Evolutionary conservation across 495 filamentous ascomycete species (phyloP).

Genomic region (Penicillium cosmopolitanum): DNA sequence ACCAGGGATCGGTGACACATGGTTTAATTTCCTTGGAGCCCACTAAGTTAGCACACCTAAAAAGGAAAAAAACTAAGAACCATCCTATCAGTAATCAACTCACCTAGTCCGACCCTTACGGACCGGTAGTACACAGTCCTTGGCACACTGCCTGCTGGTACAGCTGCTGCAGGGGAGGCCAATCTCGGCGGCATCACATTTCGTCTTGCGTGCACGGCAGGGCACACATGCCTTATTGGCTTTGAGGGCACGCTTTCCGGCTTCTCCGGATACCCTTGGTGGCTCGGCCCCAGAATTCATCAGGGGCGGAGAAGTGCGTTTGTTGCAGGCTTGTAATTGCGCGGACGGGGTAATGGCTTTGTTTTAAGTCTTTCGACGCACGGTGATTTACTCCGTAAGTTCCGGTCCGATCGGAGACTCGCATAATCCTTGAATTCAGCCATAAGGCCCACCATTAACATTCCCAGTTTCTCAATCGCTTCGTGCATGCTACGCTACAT

Average conservation of each 20-base stretch:
- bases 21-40: not conserved
- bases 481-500: too few species aligned
- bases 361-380: not conserved
- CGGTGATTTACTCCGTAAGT: not conserved
- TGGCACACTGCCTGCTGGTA: slow-evolving; percentile 7
- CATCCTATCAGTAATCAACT: not conserved
- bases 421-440: not conserved
- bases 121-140: slow-evolving; percentile 4
- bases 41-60: not conserved
- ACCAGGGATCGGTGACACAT: not conserved
- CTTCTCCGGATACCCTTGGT: not conserved
- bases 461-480: too few species aligned
- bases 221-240: slow-evolving; percentile 1
- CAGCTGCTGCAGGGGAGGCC: slow-evolving; percentile 6
- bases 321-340: not conserved
- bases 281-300: not conserved
- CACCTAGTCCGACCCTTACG: not conserved
- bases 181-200: not conserved
- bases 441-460: too few species aligned
- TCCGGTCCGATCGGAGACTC: slow-evolving; percentile 2
- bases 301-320: not conserved
- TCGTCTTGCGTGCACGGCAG: slow-evolving; percentile 3
- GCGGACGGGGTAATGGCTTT: slow-evolving; percentile 1
- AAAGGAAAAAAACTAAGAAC: not conserved
- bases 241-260: not conserved